Conservation (phyloP, 2,329 filamentous ascomycete species). For the Aspergillus ibericus region DNA sequence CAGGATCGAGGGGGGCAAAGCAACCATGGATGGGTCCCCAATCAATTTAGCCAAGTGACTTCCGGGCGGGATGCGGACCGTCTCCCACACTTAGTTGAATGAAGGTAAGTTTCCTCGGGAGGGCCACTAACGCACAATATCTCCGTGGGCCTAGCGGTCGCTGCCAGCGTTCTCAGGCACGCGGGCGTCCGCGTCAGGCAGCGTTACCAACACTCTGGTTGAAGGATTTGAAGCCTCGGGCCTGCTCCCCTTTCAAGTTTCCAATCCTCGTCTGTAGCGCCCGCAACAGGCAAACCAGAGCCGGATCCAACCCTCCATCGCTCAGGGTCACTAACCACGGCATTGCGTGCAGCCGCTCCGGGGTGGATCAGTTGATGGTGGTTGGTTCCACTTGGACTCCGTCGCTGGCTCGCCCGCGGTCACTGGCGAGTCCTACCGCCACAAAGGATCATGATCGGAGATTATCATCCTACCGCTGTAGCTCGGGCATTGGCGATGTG, state of each 20-base stretch:
- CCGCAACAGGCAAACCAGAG: slow-evolving; percentile 13
- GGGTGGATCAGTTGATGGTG: slow-evolving; percentile 9
- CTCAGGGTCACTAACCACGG: slow-evolving; percentile 2
- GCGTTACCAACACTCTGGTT: slow-evolving; percentile 21
- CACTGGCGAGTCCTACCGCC: not conserved
- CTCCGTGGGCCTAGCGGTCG: slow-evolving; percentile 5
- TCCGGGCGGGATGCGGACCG: slow-evolving; percentile 27
- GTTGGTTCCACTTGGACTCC: not conserved
- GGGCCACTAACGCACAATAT: slow-evolving; percentile 12
- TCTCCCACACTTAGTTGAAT: slow-evolving; percentile 19
- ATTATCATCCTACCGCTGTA: not conserved
- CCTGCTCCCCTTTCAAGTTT: slow-evolving; percentile 10
- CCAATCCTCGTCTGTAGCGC: slow-evolving; percentile 15
- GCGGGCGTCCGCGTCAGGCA: slow-evolving; percentile 3
- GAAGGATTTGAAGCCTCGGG: slow-evolving; percentile 21
- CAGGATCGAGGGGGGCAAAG: not conserved
- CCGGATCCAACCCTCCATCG: slow-evolving; percentile 8
- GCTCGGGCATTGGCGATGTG: not conserved
- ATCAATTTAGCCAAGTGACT: slow-evolving; percentile 17
- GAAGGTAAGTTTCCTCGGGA: slow-evolving; percentile 9
- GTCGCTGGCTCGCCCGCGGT: not conserved
- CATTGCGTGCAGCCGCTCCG: slow-evolving; percentile 22
- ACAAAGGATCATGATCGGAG: not conserved
- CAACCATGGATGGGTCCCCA: slow-evolving; percentile 1
- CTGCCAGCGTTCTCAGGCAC: slow-evolving; percentile 13